Evolutionary conservation across 2,329 filamentous ascomycete species (phyloP), one percentile per base, ranked within the genome.

Genomic region (Pleoardoris graminearum): DNA sequence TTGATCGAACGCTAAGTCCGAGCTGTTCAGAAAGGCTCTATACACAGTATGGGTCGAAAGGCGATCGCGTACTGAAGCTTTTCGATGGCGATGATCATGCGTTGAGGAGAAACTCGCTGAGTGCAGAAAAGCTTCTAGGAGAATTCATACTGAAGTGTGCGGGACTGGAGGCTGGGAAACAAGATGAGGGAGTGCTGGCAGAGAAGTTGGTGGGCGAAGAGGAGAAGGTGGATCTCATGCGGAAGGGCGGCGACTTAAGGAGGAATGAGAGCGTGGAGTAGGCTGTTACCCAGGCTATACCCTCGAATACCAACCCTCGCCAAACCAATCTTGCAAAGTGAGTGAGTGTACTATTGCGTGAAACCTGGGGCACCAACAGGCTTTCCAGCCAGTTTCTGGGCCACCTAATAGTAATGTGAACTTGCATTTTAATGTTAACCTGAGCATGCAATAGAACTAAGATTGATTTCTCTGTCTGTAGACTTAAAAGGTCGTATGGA

Each of bases 1-100:
- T 62, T 0, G 75, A 77, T 57, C 58, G 54, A 3, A 75, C 70
- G 23, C 50, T 77, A 7, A 66, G 64, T 38, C 58, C 58, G 7
- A 42, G 50, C 2, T 77, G 74, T 52, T 73, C 70, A 29, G 60
- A 72, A 57, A 58, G 63, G 44, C 50, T 78, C 52, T 76, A 70
- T 53, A 57, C 62, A 14, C 57, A 62, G 57, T 78, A 78, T 61
- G 72, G 73, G 0, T 46, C 43, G 1, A 52, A 58, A n/a, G 72
- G 70, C 1, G 51, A 68, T 14, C 21, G 22, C 6, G 35, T 8
- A 22, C 17, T 77, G 56, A 68, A 72, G 52, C 54, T 77, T 2
- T 78, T 77, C 58, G 66, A 74, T 5, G 67, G 68, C 0, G 75
- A 78, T 53, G 72, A 77, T 57, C 76, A 79, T 63, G 71, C 72